These are phyloP conservation scores for Aspergillus kassunensis DNA, from an alignment of 495 filamentous ascomycete species.

Conservation along the genomic window DNA sequence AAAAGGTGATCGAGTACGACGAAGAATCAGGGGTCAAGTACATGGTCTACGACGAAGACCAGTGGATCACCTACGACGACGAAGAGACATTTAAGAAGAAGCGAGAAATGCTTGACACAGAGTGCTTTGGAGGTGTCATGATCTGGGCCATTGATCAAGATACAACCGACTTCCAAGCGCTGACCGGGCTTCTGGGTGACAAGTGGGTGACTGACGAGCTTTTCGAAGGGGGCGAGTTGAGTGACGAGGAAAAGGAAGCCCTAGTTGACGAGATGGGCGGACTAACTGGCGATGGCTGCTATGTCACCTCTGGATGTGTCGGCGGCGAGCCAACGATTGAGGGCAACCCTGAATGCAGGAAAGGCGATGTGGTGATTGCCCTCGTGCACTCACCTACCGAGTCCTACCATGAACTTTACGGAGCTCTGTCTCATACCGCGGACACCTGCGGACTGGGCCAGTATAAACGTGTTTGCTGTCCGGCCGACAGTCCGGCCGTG, in stretches of 20 bases:
- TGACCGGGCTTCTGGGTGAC: slow-evolving; percentile 15
- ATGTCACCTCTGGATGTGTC: background rate
- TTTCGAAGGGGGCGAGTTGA: background rate
- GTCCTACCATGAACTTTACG: too few relatives aligned
- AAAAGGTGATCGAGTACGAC: background rate
- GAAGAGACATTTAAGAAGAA: background rate
- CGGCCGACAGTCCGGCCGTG: background rate
- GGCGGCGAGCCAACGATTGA: background rate
- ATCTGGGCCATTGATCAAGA: slow-evolving; percentile 32
- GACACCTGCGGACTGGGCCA: background rate
- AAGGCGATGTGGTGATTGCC: background rate
- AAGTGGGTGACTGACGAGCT: background rate
- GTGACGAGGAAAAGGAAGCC: background rate
- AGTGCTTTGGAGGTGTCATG: slow-evolving; percentile 24
- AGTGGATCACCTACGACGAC: slow-evolving; percentile 9
- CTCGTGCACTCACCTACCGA: background rate
- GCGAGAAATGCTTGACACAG: background rate
- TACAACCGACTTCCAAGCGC: slow-evolving; percentile 14
- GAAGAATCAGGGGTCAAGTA: background rate
- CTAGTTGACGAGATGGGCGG: background rate
- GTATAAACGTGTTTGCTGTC: background rate
- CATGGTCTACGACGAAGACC: background rate
- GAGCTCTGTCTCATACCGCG: background rate
- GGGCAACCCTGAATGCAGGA: background rate
- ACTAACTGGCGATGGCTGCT: background rate